Evolutionary conservation across 2,329 filamentous ascomycete genomes (phyloP), one percentile per base, ranked within the genome.

Genomic region (Ophiocordyceps australis): DNA sequence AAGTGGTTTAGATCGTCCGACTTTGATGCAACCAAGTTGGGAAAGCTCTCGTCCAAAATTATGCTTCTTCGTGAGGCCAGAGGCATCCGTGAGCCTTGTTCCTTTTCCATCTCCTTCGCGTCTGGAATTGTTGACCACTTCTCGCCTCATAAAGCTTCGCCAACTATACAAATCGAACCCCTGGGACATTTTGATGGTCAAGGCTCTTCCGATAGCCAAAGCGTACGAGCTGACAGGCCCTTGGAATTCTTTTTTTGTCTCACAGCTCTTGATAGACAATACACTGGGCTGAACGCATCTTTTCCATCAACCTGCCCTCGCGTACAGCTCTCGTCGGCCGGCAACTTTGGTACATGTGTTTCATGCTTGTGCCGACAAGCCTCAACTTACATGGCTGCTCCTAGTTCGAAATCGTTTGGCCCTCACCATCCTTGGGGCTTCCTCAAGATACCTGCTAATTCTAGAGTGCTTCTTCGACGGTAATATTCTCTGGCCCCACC

Each of bases 211-310:
- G n/a, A n/a, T n/a, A n/a, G n/a, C n/a, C n/a, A n/a, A n/a, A n/a
- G n/a, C n/a, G n/a, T n/a, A n/a, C n/a, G n/a, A n/a, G n/a, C n/a
- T n/a, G n/a, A n/a, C n/a, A n/a, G n/a, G n/a, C n/a, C n/a, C n/a
- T n/a, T n/a, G n/a, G 16, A 15, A 19, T 17, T 16, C 14, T 7
- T 9, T 8, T 5, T 19, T 30, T 25, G 25, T 35, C 28, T 35
- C 32, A 28, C 14, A 23, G 15, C 17, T 17, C n/a, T n/a, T n/a
- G n/a, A n/a, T 31, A 70, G 63, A 49, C 48, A 25, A 45, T 53
- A 5, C 67, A 74, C 38, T 74, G 69, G 69, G 65, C 67, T 5
- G 59, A 70, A 35, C 55, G 63, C 21, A 67, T 74, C 14, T 73
- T 74, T 34, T 61, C 62, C 1, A 49, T 60, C 13, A 60, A 62